Evolutionary conservation across 2,329 filamentous ascomycete genomes (phyloP), one percentile per base, ranked within the genome.

Genomic region (Blastomyces emzantsi): DNA sequence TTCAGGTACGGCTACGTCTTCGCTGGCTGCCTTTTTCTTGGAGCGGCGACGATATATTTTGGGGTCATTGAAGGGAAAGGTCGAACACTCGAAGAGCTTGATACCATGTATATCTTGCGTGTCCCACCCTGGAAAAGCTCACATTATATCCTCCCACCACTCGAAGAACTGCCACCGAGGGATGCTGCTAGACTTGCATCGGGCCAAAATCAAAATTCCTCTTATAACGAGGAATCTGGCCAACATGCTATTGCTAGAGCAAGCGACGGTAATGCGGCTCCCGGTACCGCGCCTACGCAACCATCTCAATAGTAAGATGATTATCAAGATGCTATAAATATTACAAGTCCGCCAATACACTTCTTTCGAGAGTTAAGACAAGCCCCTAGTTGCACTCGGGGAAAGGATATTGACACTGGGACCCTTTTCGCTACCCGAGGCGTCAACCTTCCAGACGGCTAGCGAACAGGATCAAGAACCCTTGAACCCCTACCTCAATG

Each of bases 1-100:
- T 92, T 88, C 75, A 81, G 82, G 25, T 91, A 92, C 72, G 89
- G 90, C 15, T 90, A 91, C 68, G 85, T 93, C 56, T 92, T 92
- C 72, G 89, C 88, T 0, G 86, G 80, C 0, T 91, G 88, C 73
- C 90, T 89, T 70, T 77, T 90, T 22, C 78, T 83, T 0, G 88
- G 83, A 0, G 83, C 85, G 0, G 67, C 85, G 0, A 74, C 91
- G 15, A 87, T 92, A 39, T 92, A 88, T 78, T 89, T 92, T 76
- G 91, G 91, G 73, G 83, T 92, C 61, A 85, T 88, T 63, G 89
- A 92, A 73, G 86, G 84, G 56, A 86, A 89, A 71, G 89, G 87
- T 61, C 83, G 88, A 6, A 87, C 85, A 0, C 80, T 93, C 1
- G 90, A 93, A 76, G 88, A 92, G 73, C 88, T 93, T 63, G 90